Evolutionary conservation across 208 protist genomes (phyloP).

Genomic region (Willaertia magna): DNA sequence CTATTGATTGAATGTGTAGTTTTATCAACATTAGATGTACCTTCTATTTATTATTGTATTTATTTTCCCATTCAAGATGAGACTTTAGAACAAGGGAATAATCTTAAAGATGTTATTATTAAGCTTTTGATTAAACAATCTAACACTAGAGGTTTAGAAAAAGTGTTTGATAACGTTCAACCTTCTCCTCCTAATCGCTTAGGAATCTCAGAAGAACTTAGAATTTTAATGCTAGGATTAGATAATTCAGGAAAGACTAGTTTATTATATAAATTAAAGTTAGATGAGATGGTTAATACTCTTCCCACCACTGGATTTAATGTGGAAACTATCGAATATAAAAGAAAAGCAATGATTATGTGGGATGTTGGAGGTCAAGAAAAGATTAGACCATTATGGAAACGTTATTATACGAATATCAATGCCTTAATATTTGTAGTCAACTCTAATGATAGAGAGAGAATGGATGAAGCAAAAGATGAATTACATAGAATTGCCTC

Average conservation of each 20-base stretch:
- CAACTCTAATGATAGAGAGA: constrained; percentile 43
- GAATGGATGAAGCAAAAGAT: constrained; percentile 27
- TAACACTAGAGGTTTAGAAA: background rate
- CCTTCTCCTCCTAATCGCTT: background rate
- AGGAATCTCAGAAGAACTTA: constrained; percentile 2
- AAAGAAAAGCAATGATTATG: constrained; percentile 87
- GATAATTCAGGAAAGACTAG: constrained; percentile 95
- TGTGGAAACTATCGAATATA: constrained; percentile 91
- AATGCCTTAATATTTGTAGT: constrained; percentile 51
- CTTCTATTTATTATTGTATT: too few species aligned
- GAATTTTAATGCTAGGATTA: constrained; percentile 91
- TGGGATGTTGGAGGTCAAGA: constrained; percentile 78
- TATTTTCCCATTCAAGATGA: background rate
- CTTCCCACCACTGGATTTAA: constrained; percentile 93
- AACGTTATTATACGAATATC: constrained; percentile 70
- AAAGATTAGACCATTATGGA: constrained; percentile 63
- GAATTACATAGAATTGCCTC: constrained; percentile 79
- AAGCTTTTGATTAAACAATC: background rate
- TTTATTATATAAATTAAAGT: constrained; percentile 93
- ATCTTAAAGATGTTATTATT: too few species aligned
- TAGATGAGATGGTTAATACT: constrained; percentile 85
- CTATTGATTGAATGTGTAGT: background rate
- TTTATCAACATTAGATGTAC: too few species aligned
- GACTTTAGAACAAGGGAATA: too few species aligned
- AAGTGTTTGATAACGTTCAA: background rate